These are phyloP conservation scores for Heterobasidion occidentale DNA, from an alignment of 1,284 basidiomycete genomes.

Conservation along the genomic window DNA sequence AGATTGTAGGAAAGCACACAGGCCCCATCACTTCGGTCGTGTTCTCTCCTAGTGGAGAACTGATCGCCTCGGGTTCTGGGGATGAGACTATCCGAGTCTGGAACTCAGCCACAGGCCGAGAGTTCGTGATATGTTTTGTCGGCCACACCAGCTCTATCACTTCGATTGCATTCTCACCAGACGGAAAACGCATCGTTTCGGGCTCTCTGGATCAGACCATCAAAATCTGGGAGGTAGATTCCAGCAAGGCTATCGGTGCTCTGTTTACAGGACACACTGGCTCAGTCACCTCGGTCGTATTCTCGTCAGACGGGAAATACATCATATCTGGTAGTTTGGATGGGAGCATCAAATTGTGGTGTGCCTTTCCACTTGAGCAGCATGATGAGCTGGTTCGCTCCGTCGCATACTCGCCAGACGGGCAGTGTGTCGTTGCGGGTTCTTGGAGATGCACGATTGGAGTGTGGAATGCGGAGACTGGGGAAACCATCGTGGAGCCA, in stretches of 20 bases:
- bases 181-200: conserved; percentile 5
- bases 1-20: background rate
- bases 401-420: background rate
- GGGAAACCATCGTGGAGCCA: background rate
- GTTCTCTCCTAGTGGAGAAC: background rate
- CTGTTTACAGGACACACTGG: background rate
- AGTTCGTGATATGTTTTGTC: background rate
- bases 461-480: background rate
- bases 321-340: background rate
- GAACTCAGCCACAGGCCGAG: background rate
- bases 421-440: background rate
- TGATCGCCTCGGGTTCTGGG: conserved; percentile 3
- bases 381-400: background rate
- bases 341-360: background rate
- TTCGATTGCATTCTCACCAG: conserved; percentile 4
- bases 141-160: conserved; percentile 2
- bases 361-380: background rate
- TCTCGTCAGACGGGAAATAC: background rate
- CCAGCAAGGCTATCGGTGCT: background rate
- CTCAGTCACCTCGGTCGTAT: background rate
- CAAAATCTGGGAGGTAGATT: conserved; percentile 5
- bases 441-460: background rate
- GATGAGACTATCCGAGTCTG: conserved; percentile 4
- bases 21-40: background rate
- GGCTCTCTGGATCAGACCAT: conserved; percentile 4